A percentile compares a stretch with the other conserved stretches of the same genome.
Conservation (phyloP, 352 stramenopile genomes). For the Blastocystis sp. region DNA sequence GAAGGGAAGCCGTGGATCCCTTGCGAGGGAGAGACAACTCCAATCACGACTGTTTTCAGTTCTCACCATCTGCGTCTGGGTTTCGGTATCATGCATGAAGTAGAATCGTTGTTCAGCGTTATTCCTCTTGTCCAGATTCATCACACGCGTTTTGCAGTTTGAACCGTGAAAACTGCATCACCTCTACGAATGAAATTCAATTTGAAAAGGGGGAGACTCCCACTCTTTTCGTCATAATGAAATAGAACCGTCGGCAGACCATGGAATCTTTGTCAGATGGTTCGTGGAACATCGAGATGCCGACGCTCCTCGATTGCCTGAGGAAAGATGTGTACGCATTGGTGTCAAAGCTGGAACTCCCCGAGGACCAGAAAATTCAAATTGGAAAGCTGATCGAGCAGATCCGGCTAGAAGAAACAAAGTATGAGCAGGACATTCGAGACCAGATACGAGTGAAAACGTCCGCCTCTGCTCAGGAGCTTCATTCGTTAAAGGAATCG, state of each 20-base stretch:
- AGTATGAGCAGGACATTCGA: slow-evolving; percentile 40
- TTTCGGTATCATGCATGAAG: too few relatives aligned
- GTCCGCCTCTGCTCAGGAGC: background rate
- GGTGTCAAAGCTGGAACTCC: slow-evolving; percentile 37
- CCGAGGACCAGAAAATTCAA: slow-evolving; percentile 35
- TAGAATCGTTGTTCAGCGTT: too few relatives aligned
- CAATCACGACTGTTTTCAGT: too few relatives aligned
- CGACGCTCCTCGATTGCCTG: slow-evolving; percentile 55
- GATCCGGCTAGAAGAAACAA: slow-evolving; percentile 46
- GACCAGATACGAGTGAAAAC: slow-evolving; percentile 25
- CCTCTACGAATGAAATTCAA: slow-evolving; percentile 60
- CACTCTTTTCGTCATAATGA: background rate
- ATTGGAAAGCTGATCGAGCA: slow-evolving; percentile 58
- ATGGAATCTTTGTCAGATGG: slow-evolving; percentile 41
- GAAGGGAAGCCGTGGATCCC: too few relatives aligned
- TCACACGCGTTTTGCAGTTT: too few relatives aligned
- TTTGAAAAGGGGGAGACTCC: slow-evolving; percentile 25
- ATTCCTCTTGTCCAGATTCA: background rate
- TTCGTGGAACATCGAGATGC: slow-evolving; percentile 45
- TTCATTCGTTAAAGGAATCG: background rate
- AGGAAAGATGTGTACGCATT: slow-evolving; percentile 40
- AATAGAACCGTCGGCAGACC: background rate
- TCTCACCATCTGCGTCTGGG: too few relatives aligned
- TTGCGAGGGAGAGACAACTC: too few relatives aligned
- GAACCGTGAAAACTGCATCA: too few relatives aligned